phyloP scores from a whole-genome alignment of 495 filamentous ascomycete species.

The Hypoxylon rickii region DNA sequence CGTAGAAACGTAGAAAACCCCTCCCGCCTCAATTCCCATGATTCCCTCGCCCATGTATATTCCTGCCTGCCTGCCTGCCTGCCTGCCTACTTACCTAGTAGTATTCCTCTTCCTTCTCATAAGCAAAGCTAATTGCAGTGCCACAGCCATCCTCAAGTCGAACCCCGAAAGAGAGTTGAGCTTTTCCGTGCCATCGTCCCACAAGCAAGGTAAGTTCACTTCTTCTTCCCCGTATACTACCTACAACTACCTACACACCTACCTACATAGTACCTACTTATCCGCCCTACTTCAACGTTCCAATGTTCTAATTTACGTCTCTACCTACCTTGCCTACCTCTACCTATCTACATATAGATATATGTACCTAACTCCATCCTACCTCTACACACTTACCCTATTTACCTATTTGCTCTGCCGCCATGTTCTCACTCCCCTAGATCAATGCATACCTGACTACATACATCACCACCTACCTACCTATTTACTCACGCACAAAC shows the following conservation, averaged over 20 bases:
- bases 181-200: slow-evolving; percentile 27
- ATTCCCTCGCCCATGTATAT: neutral
- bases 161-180: slow-evolving; percentile 21
- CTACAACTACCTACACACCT: too few species aligned
- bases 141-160: slow-evolving; percentile 19
- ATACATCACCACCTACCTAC: neutral
- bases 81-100: slow-evolving; percentile 5
- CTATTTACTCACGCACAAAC: slow-evolving; percentile 10
- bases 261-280: too few species aligned
- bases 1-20: too few species aligned
- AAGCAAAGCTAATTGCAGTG: slow-evolving; percentile 18
- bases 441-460: slow-evolving; percentile 10
- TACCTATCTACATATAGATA: neutral
- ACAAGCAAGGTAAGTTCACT: slow-evolving; percentile 37
- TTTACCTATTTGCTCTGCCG: slow-evolving; percentile 3
- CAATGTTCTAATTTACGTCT: too few species aligned
- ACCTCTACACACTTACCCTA: too few species aligned
- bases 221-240: too few species aligned
- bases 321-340: neutral
- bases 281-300: too few species aligned
- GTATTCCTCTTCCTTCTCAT: neutral
- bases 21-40: neutral
- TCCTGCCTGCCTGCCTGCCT: neutral
- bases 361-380: neutral
- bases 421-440: slow-evolving; percentile 7